Conservation (phyloP, 345 rosid species). For the Citrus sp. region DNA sequence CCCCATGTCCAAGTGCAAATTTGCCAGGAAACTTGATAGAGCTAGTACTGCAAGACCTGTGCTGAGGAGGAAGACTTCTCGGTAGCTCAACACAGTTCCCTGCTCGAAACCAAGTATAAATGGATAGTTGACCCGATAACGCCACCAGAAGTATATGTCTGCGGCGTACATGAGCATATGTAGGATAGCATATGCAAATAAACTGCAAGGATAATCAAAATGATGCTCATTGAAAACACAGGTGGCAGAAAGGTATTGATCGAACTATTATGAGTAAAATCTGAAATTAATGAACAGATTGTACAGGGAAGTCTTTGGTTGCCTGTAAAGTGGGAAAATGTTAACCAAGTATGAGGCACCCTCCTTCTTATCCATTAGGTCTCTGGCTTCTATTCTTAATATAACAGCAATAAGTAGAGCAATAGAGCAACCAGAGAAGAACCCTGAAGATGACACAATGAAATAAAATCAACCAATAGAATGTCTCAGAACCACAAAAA, state of each 20-base stretch:
- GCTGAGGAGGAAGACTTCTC: constrained; percentile 64
- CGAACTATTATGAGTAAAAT: not conserved
- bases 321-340: constrained; percentile 72
- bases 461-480: constrained; percentile 8
- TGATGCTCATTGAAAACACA: not conserved
- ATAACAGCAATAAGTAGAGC: constrained; percentile 55
- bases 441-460: constrained; percentile 51
- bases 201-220: constrained; percentile 30
- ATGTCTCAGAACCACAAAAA: not conserved
- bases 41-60: constrained; percentile 59
- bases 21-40: constrained; percentile 49
- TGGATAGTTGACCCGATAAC: constrained; percentile 57
- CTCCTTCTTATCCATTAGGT: constrained; percentile 51
- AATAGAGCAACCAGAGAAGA: constrained; percentile 57
- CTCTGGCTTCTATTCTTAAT: constrained; percentile 49
- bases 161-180: constrained; percentile 56
- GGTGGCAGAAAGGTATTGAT: not conserved
- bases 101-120: constrained; percentile 71
- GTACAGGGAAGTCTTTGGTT: constrained; percentile 9
- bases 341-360: constrained; percentile 43
- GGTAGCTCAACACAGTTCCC: constrained; percentile 61
- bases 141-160: constrained; percentile 68
- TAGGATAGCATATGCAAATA: constrained; percentile 38
- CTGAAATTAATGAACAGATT: constrained; percentile 1
- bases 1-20: constrained; percentile 51